Evolutionary conservation across 768 basidiomycete species (phyloP).

Genomic region (Tylopilus sp.): DNA sequence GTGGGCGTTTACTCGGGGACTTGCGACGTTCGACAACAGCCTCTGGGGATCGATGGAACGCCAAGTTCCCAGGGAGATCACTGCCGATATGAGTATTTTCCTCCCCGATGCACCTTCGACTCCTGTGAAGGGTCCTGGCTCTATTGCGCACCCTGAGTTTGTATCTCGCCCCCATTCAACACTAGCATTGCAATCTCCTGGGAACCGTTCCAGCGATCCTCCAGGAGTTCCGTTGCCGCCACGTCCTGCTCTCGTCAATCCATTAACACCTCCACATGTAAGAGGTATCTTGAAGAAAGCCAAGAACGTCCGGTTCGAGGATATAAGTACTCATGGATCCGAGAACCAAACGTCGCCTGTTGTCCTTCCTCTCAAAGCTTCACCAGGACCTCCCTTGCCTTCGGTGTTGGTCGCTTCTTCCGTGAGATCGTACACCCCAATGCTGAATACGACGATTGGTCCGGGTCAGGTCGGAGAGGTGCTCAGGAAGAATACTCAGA

Average conservation of each 20-base stretch:
- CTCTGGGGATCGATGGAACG: conserved; percentile 7
- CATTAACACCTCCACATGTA: conserved; percentile 28
- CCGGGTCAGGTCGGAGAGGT: not conserved
- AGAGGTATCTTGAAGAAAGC: conserved; percentile 39
- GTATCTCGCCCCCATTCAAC: not conserved
- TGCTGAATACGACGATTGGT: not conserved
- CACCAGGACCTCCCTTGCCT: conserved; percentile 8
- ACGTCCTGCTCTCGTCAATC: conserved; percentile 22
- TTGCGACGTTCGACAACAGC: conserved; percentile 24
- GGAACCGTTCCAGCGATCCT: conserved; percentile 9
- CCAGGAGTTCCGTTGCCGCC: conserved; percentile 21
- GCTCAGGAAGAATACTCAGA: conserved; percentile 3
- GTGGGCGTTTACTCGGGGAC: conserved; percentile 35
- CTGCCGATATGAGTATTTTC: conserved; percentile 6
- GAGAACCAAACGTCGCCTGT: not conserved
- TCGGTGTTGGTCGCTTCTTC: not conserved
- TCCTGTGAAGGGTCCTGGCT: not conserved
- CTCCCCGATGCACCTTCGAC: conserved; percentile 15
- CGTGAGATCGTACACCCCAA: conserved; percentile 13
- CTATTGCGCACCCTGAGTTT: not conserved
- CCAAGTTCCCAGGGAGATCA: not conserved
- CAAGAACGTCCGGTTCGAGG: conserved; percentile 40
- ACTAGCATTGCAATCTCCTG: conserved; percentile 3
- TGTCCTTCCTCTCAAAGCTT: not conserved
- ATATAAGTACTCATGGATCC: conserved; percentile 6